phyloP scores from a whole-genome alignment of 2,329 filamentous ascomycete species.

The Basipetospora sp. region DNA sequence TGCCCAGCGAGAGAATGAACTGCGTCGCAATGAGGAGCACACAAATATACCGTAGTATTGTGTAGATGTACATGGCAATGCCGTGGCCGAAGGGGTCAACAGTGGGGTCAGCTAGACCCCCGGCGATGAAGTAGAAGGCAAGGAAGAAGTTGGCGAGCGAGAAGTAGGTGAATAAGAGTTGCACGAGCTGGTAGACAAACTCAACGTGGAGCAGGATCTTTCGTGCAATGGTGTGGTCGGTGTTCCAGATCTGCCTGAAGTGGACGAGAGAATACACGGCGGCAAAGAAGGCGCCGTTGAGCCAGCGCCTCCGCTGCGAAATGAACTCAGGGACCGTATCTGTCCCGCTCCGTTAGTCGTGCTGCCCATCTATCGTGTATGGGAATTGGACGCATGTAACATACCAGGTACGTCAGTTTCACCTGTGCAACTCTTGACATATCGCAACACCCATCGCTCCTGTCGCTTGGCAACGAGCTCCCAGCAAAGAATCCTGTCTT shows the following conservation, averaged over 20 bases:
- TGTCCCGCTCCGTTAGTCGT: conserved; percentile 22
- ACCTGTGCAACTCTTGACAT: conserved; percentile 89
- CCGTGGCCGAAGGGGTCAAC: conserved; percentile 86
- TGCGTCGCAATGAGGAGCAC: conserved; percentile 82
- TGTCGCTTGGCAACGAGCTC: conserved; percentile 89
- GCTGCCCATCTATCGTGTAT: too few species aligned
- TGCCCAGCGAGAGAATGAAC: conserved; percentile 92
- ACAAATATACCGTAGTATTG: conserved; percentile 69
- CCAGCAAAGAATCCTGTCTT: conserved; percentile 83
- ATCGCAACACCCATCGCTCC: conserved; percentile 94
- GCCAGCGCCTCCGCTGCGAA: conserved; percentile 87
- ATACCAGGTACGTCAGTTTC: conserved; percentile 95
- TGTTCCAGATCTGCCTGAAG: conserved; percentile 81
- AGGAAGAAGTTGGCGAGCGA: conserved; percentile 98
- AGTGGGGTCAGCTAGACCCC: conserved; percentile 62
- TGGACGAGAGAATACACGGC: conserved; percentile 95
- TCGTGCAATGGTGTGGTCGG: conserved; percentile 76
- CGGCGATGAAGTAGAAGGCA: conserved; percentile 94
- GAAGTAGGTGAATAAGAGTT: conserved; percentile 91
- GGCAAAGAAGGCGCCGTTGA: conserved; percentile 97
- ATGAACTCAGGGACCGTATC: conserved; percentile 93
- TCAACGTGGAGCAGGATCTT: conserved; percentile 90
- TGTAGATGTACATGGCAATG: conserved; percentile 73
- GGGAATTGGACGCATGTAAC: conserved; percentile 16
- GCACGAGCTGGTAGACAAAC: conserved; percentile 86